Conservation (phyloP, 1,284 basidiomycete genomes). For the Acaromyces ingoldii region DNA sequence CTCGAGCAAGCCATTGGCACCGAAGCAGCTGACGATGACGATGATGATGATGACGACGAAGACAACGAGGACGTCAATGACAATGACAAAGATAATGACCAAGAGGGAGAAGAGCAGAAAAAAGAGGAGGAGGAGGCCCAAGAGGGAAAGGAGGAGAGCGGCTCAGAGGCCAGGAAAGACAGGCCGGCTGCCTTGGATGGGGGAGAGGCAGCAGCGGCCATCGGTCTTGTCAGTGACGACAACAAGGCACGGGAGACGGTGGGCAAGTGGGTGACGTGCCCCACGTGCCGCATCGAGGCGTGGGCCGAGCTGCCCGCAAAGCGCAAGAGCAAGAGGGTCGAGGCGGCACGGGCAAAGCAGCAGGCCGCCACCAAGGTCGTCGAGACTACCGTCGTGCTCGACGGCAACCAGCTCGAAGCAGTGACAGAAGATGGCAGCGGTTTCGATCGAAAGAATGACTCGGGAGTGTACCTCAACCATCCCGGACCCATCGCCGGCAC, state of each 20-base stretch:
- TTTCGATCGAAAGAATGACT: too few species aligned
- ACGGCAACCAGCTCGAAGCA: too few species aligned
- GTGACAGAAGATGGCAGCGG: too few species aligned
- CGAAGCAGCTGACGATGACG: constrained; percentile 6
- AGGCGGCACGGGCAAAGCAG: not conserved
- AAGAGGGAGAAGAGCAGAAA: constrained; percentile 1
- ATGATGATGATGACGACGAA: constrained; percentile 13
- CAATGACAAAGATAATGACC: not conserved
- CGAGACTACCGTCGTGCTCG: too few species aligned
- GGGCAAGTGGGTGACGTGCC: constrained; percentile 46
- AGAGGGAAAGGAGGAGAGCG: not conserved
- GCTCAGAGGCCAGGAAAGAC: too few species aligned
- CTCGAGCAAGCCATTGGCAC: constrained; percentile 17
- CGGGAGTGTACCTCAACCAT: too few species aligned
- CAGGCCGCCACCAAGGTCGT: too few species aligned
- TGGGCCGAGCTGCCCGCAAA: constrained; percentile 40
- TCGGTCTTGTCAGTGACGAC: not conserved
- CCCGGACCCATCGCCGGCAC: too few species aligned
- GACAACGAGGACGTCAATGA: constrained; percentile 10
- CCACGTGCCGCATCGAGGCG: constrained; percentile 36
- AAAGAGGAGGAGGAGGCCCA: constrained; percentile 3
- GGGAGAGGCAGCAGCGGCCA: not conserved
- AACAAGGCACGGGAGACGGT: constrained; percentile 11
- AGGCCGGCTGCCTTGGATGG: too few species aligned
- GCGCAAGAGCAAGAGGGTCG: constrained; percentile 4